Evolutionary conservation across 192 early-diverging fungal genomes (phyloP), one percentile per base, ranked within the genome.

Genomic region (Podochytrium sp.): DNA sequence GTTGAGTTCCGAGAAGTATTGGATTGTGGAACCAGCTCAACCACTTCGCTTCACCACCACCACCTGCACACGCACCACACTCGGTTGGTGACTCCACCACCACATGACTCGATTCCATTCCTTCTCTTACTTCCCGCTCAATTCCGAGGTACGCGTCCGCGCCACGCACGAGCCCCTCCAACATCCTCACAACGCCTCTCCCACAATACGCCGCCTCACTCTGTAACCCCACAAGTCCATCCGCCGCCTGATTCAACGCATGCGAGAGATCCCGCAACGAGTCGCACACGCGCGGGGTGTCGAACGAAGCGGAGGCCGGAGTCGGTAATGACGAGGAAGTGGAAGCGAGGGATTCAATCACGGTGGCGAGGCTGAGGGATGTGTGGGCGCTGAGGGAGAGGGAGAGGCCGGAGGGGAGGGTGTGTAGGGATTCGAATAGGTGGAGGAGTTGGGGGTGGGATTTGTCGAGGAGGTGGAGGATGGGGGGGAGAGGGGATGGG

Each of bases 311-410:
- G 12, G 32, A 7, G 32, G 14, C 51, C 33, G 33, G 32, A 25
- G n/a, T 56, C 29, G 5, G 5, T n/a, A n/a, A n/a, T n/a, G n/a
- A n/a, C n/a, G n/a, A n/a, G 5, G 43, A 7, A 7, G 43, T n/a
- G 14, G 67, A 7, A 35, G 37, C 14, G 12, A 71, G n/a, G 29
- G 69, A 57, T 20, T 71, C 69, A 30, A 71, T 60, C 0, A 71
- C 35, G 1, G 69, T 51, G 23, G 69, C 69, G 35, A 71, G 57
- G 12, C 34, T 34, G 12, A 71, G 25, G 5, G 69, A 14, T 10
- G 69, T 71, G 56, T 71, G 69, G 25, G 69, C 69, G 23, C 16
- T 29, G 3, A 71, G 37, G 27, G 30, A 37, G 14, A 71, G 56
- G 10, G 7, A n/a, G 6, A 71, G 23, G 10, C 55, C 55, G 12